phyloP scores from a whole-genome alignment of 441 rosid genomes.

The Aleurites moluccanus region DNA sequence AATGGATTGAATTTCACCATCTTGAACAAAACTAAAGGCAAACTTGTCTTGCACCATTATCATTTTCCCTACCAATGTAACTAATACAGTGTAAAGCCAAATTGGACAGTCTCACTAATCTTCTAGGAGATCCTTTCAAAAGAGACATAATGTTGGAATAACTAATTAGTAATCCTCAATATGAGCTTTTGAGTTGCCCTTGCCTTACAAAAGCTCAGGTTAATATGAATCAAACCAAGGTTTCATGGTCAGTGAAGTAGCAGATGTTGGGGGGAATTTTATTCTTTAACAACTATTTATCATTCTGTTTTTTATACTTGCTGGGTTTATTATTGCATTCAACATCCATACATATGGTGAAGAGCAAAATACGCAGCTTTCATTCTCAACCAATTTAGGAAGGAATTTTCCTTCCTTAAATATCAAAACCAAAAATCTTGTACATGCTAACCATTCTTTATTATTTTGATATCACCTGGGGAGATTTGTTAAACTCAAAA shows the following conservation, averaged over 20 bases:
- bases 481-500: conserved; percentile 1
- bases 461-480: background rate
- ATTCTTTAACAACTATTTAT: background rate
- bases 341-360: background rate
- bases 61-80: conserved; percentile 4
- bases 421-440: conserved; percentile 5
- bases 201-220: background rate
- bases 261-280: background rate
- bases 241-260: background rate
- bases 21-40: no score
- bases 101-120: background rate
- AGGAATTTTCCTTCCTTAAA: background rate
- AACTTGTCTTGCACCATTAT: background rate
- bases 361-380: background rate
- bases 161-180: background rate
- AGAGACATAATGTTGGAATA: background rate
- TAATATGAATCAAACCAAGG: background rate
- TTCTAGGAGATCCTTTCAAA: background rate
- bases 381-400: background rate
- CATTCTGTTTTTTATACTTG: background rate
- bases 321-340: background rate
- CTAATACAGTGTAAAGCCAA: background rate
- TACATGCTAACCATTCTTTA: background rate
- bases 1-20: no score
- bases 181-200: background rate